Percentiles rank a stretch among this genome's conserved stretches.
Conservation (phyloP, 2,329 filamentous ascomycete species). For the Clarireedia hainanense region DNA sequence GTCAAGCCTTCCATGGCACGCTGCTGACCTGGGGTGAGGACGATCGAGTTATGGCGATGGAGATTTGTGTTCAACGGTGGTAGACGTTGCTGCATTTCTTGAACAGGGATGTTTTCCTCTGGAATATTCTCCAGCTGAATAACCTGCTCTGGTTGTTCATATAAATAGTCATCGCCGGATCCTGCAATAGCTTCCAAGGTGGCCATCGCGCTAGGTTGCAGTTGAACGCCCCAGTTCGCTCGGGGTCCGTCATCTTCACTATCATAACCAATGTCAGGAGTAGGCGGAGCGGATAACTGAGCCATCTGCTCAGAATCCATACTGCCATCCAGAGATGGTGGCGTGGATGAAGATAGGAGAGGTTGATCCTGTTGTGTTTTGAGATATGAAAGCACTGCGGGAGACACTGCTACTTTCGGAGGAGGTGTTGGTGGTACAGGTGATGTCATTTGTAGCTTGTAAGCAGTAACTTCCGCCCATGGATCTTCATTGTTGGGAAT, state of each 20-base stretch:
- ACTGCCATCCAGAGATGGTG: constrained; percentile 79
- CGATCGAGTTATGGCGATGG: constrained; percentile 30
- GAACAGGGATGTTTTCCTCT: constrained; percentile 31
- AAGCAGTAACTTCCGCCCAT: constrained; percentile 39
- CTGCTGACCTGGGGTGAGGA: constrained; percentile 43
- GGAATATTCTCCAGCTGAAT: constrained; percentile 37
- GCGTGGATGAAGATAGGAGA: constrained; percentile 67
- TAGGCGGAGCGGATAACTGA: constrained; percentile 73
- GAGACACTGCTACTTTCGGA: constrained; percentile 66
- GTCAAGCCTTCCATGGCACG: constrained; percentile 65
- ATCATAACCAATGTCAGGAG: constrained; percentile 59
- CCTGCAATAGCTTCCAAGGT: constrained; percentile 69
- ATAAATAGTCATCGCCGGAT: constrained; percentile 49
- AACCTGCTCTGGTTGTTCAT: constrained; percentile 47
- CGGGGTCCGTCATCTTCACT: constrained; percentile 54
- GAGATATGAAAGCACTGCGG: constrained; percentile 65
- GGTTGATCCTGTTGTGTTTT: constrained; percentile 62
- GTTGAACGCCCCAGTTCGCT: constrained; percentile 53
- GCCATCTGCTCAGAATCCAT: constrained; percentile 82
- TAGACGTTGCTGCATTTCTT: constrained; percentile 46
- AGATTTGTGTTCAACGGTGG: constrained; percentile 41
- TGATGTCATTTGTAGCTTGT: constrained; percentile 42
- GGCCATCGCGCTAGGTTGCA: constrained; percentile 73
- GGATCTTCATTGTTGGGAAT: constrained; percentile 38
- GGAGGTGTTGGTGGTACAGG: constrained; percentile 58